Evolutionary conservation across 1,284 basidiomycete genomes (phyloP).

Genomic region (Rhizoctonia solani): DNA sequence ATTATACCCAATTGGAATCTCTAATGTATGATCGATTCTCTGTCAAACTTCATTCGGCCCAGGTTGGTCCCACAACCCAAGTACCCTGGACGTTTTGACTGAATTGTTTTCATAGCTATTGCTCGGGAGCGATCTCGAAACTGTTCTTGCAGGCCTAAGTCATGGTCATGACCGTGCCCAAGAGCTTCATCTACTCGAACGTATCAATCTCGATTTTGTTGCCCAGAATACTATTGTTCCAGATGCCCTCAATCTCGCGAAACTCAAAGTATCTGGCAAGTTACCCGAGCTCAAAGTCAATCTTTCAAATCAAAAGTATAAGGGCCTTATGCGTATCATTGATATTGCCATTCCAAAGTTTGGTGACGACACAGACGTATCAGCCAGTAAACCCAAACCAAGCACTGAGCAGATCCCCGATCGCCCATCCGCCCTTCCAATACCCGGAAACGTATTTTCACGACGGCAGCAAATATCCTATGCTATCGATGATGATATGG

Average conservation of each 20-base stretch:
- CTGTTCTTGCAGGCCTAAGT: slow-evolving; percentile 77
- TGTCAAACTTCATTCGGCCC: slow-evolving; percentile 85
- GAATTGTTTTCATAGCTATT: slow-evolving; percentile 67
- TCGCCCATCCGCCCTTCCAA: slow-evolving; percentile 29
- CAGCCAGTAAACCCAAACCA: slow-evolving; percentile 22
- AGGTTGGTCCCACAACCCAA: slow-evolving; percentile 56
- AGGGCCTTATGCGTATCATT: slow-evolving; percentile 89
- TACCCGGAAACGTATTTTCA: slow-evolving; percentile 60
- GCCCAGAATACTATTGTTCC: slow-evolving; percentile 95
- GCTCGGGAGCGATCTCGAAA: slow-evolving; percentile 82
- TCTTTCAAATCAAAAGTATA: slow-evolving; percentile 95
- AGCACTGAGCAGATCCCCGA: slow-evolving; percentile 9
- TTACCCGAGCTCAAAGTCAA: slow-evolving; percentile 90
- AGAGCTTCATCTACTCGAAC: slow-evolving; percentile 87
- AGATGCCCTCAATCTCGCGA: slow-evolving; percentile 80
- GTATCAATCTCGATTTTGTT: slow-evolving; percentile 88
- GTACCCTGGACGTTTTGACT: slow-evolving; percentile 26
- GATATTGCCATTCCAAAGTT: slow-evolving; percentile 91
- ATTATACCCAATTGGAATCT: slow-evolving; percentile 86
- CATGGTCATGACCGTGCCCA: slow-evolving; percentile 55
- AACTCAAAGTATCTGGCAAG: slow-evolving; percentile 91
- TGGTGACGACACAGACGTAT: slow-evolving; percentile 54
- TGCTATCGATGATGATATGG: slow-evolving; percentile 68
- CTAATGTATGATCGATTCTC: slow-evolving; percentile 96
- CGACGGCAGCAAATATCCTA: slow-evolving; percentile 59